Evolutionary conservation across 306 rosid species (phyloP), one percentile per base, ranked within the genome.

Genomic region (Trichosanthes truncata): DNA sequence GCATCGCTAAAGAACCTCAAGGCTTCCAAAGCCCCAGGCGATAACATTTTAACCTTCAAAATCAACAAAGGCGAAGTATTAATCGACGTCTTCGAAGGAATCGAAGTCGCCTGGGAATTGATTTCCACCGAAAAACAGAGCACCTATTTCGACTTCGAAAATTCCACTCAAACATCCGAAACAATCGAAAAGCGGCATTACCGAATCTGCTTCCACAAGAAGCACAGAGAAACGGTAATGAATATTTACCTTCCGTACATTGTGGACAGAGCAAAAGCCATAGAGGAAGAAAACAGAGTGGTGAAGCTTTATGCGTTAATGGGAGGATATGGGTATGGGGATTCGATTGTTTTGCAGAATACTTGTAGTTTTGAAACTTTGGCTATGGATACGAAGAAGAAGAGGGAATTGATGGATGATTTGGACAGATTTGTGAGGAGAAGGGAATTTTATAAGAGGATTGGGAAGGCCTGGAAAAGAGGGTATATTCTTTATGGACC

Each of bases 391-490:
- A 74, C 77, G 21, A 76, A 52, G 75, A 79, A 78, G 14, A 88
- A 86, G 80, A 72, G 67, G 55, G 88, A 77, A 4, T 35, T 89
- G 74, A 7, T 83, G 18, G 81, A 77, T 4, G 89, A 89, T 61
- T 84, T 89, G 84, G 86, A 87, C 31, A 81, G 65, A 13, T 89
- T 87, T 73, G 56, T 84, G 60, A 71, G 33, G 14, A 71, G 86
- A 26, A 86, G 46, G 36, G 86, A 84, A 12, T 89, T 79, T 36
- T 89, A 89, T 7, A 29, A 45, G 21, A 84, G 84, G 77, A 80
- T 86, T 0, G 91, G 88, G 18, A 89, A 81, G 74, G 86, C 88
- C 12, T 88, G 93, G 91, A 90, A 89, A 82, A 59, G 93, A 0
- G 91, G 90, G 55, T 88, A 88, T 78, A 74, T 90, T 56, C 63